phyloP scores from a whole-genome alignment of 176 grass and related monocot species.

The Oryza longistaminata region DNA sequence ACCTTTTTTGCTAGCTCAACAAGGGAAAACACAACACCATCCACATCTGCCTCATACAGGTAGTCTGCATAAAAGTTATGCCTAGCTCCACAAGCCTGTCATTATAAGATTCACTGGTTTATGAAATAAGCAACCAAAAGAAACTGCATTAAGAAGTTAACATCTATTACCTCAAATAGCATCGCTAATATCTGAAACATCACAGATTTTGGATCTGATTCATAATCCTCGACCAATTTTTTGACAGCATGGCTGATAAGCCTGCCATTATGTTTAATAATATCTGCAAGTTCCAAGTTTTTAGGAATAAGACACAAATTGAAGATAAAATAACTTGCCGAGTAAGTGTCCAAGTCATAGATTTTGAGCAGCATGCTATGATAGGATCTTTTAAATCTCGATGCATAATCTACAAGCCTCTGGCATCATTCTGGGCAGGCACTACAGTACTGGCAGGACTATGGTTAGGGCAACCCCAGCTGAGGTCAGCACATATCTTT shows the following conservation, averaged over 20 bases:
- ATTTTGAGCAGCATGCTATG: not conserved
- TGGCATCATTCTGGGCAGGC: not conserved
- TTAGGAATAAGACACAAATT: not conserved
- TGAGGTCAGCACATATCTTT: not conserved
- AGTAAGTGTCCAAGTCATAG: not conserved
- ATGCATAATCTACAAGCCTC: not conserved
- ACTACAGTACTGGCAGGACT: not conserved
- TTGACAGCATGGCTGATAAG: slow-evolving; percentile 79
- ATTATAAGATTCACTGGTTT: slow-evolving; percentile 34
- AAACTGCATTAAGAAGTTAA: not conserved
- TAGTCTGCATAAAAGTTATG: slow-evolving; percentile 71
- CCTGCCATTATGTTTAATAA: slow-evolving; percentile 80
- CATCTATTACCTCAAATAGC: slow-evolving; percentile 80
- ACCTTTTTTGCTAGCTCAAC: slow-evolving; percentile 81
- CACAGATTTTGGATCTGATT: slow-evolving; percentile 64
- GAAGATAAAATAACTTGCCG: not conserved
- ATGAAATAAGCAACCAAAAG: slow-evolving; percentile 27
- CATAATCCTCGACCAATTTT: slow-evolving; percentile 82
- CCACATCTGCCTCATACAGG: slow-evolving; percentile 71
- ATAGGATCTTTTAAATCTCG: not conserved
- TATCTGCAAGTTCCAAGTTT: slow-evolving; percentile 55
- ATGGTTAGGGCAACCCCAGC: not conserved
- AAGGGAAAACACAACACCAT: slow-evolving; percentile 76
- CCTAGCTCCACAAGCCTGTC: slow-evolving; percentile 83
- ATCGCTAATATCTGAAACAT: slow-evolving; percentile 78